Conservation (phyloP, 176 grass and related monocot species). For the Phoenix dactylifera region DNA sequence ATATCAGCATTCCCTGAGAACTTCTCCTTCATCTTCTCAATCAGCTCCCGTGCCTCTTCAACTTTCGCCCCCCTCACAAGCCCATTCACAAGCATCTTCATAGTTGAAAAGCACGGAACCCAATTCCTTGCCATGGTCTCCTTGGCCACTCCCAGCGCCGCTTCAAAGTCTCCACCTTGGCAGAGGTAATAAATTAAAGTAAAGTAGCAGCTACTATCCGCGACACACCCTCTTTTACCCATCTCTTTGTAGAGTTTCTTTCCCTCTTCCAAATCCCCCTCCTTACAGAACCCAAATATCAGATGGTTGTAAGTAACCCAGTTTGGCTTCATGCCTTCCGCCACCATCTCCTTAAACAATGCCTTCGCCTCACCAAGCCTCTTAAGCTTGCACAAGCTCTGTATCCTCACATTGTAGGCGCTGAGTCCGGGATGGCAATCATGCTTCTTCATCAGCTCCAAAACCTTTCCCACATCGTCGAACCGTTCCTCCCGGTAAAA, state of each 20-base stretch:
- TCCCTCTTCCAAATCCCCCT: constrained; percentile 70
- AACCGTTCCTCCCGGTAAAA: constrained; percentile 80
- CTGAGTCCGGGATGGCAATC: constrained; percentile 30
- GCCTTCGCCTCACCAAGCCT: constrained; percentile 40
- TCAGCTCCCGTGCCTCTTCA: constrained; percentile 64
- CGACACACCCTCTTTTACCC: constrained; percentile 31
- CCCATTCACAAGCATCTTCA: constrained; percentile 91
- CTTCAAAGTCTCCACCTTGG: constrained; percentile 60
- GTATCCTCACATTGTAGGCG: constrained; percentile 61
- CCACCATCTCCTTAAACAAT: constrained; percentile 50
- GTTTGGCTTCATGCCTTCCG: constrained; percentile 48
- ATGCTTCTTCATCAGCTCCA: constrained; percentile 74
- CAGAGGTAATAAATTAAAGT: constrained; percentile 45
- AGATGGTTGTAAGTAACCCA: constrained; percentile 75
- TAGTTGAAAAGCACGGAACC: constrained; percentile 64
- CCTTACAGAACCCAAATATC: constrained; percentile 59
- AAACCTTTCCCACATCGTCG: constrained; percentile 58
- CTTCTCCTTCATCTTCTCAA: constrained; percentile 84
- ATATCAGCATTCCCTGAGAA: constrained; percentile 41
- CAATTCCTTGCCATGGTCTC: constrained; percentile 39
- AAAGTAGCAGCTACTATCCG: constrained; percentile 40
- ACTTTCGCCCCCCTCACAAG: constrained; percentile 41
- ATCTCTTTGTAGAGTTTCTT: constrained; percentile 72
- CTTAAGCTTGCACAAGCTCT: constrained; percentile 75
- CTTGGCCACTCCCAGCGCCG: constrained; percentile 44